These are phyloP conservation scores for Orbilia brochopaga DNA, from an alignment of 2,329 filamentous ascomycete genomes.

Conservation along the genomic window DNA sequence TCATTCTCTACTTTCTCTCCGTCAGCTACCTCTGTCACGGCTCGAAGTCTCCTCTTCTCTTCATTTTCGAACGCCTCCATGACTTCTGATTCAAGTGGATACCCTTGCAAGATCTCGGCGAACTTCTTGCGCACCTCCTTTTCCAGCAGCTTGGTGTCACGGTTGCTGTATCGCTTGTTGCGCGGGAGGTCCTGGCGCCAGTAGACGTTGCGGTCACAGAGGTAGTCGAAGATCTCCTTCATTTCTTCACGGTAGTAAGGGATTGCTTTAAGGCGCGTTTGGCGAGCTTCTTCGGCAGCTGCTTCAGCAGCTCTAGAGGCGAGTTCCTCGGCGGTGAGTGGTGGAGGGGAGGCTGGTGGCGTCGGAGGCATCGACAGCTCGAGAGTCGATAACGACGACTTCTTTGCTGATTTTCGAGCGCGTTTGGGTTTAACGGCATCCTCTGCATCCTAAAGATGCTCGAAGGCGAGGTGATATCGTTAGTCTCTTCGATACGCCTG, in stretches of 20 bases:
- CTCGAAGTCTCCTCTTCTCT: conserved; percentile 4
- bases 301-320: conserved; percentile 3
- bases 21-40: background rate
- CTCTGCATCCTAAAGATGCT: no score
- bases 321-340: conserved; percentile 12
- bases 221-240: conserved; percentile 41
- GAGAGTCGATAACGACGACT: background rate
- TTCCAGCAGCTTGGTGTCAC: conserved; percentile 38
- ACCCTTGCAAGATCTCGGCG: conserved; percentile 16
- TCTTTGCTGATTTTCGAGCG: conserved; percentile 3
- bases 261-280: conserved; percentile 13
- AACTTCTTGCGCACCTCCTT: conserved; percentile 40
- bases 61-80: conserved; percentile 32
- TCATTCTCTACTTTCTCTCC: background rate
- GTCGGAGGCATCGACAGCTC: conserved; percentile 11
- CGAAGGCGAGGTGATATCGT: background rate
- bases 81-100: conserved; percentile 22
- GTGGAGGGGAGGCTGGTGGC: conserved; percentile 22
- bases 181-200: conserved; percentile 37
- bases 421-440: conserved; percentile 10
- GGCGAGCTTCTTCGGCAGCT: conserved; percentile 9
- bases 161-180: conserved; percentile 36
- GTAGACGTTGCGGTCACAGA: conserved; percentile 33
- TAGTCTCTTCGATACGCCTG: background rate
- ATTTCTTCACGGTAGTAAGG: conserved; percentile 43